Conservation (phyloP, 2,329 filamentous ascomycete species). For the Exserohilum turcica region DNA sequence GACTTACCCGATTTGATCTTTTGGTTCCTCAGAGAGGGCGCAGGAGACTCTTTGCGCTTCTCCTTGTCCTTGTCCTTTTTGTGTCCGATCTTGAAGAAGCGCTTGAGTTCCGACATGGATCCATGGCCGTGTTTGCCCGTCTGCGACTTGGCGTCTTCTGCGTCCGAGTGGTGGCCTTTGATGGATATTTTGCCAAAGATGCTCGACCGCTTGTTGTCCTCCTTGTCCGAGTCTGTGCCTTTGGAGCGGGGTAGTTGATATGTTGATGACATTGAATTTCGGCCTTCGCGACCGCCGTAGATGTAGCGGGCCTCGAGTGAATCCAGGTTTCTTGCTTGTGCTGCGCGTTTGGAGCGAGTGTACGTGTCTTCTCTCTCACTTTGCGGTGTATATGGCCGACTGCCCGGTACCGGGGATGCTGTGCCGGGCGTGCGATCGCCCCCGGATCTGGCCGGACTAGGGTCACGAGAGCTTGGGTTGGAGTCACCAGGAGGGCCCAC, state of each 20-base stretch:
- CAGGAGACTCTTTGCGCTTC: conserved; percentile 67
- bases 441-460: conserved; percentile 66
- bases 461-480: conserved; percentile 59
- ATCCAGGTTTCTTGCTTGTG: conserved; percentile 68
- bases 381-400: conserved; percentile 76
- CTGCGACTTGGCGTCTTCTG: conserved; percentile 40
- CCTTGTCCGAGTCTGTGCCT: conserved; percentile 44
- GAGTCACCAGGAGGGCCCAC: conserved; percentile 63
- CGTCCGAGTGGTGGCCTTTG: conserved; percentile 52
- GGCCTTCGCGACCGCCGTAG: conserved; percentile 75
- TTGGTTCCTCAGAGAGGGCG: conserved; percentile 60
- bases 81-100: conserved; percentile 88
- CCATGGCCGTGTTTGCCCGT: conserved; percentile 59
- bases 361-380: conserved; percentile 86
- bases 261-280: conserved; percentile 49
- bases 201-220: conserved; percentile 58
- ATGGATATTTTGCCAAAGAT: conserved; percentile 60
- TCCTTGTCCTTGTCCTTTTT: conserved; percentile 57
- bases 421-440: conserved; percentile 56
- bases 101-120: conserved; percentile 92
- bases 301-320: conserved; percentile 82
- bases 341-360: conserved; percentile 76
- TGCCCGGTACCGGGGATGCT: conserved; percentile 63
- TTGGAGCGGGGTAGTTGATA: conserved; percentile 53
- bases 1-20: conserved; percentile 55